Conservation (phyloP, 2,329 filamentous ascomycete genomes). For the Fusarium sp. region DNA sequence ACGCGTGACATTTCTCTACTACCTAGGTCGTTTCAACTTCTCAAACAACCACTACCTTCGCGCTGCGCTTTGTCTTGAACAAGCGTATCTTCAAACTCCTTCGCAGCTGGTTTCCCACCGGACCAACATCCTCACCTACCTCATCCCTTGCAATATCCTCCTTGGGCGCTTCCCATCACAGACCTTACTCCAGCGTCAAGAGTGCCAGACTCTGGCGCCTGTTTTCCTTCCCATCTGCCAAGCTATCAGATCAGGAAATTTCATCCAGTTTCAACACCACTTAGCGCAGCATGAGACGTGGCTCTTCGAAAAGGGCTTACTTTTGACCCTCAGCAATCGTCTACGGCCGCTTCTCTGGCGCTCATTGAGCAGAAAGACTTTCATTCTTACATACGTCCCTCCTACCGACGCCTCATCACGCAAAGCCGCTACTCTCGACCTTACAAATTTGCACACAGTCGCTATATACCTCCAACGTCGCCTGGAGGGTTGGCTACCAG, state of each 20-base stretch:
- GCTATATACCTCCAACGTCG: conserved; percentile 75
- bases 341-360: conserved; percentile 89
- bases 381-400: conserved; percentile 81
- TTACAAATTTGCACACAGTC: conserved; percentile 75
- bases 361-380: conserved; percentile 81
- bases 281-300: conserved; percentile 75
- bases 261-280: conserved; percentile 78
- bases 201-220: conserved; percentile 69
- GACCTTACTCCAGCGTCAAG: conserved; percentile 74
- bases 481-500: conserved; percentile 69
- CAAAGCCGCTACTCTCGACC: conserved; percentile 80
- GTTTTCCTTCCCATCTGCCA: conserved; percentile 80
- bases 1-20: conserved; percentile 93
- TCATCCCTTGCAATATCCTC: conserved; percentile 86
- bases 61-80: conserved; percentile 80
- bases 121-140: conserved; percentile 83
- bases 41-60: conserved; percentile 85
- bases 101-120: conserved; percentile 77
- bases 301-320: conserved; percentile 81
- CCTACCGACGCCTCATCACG: conserved; percentile 68
- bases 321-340: conserved; percentile 81
- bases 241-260: conserved; percentile 80
- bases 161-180: conserved; percentile 84
- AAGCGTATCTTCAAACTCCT: conserved; percentile 80
- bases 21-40: conserved; percentile 91